Percentiles rank a stretch among this genome's conserved stretches.
phyloP scores from a whole-genome alignment of 2,329 filamentous ascomycete species.

The Sporothrix pallida region DNA sequence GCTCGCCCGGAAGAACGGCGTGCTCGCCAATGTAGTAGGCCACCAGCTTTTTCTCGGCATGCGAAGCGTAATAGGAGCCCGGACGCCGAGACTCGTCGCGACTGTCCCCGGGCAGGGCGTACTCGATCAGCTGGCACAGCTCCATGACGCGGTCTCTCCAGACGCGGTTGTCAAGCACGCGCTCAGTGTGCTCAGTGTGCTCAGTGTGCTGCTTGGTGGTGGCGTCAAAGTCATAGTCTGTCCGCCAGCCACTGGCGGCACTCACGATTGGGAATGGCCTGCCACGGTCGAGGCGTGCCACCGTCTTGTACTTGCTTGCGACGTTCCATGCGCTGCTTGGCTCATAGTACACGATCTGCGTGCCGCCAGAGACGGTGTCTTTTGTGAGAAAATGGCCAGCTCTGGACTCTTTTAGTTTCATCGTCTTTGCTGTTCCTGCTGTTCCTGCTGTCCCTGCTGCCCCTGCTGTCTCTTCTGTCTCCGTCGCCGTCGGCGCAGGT shows the following conservation, averaged over 20 bases:
- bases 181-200: neutral
- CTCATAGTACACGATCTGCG: constrained; percentile 4
- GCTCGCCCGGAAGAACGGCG: constrained; percentile 13
- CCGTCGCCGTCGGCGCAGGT: neutral
- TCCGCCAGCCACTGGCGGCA: constrained; percentile 17
- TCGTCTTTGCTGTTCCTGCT: neutral
- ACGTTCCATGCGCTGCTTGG: constrained; percentile 12
- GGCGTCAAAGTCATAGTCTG: constrained; percentile 2
- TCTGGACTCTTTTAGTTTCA: neutral
- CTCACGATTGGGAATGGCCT: constrained; percentile 9
- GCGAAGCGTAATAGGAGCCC: constrained; percentile 5
- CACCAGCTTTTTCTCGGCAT: constrained; percentile 17
- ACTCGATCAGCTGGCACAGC: constrained; percentile 17
- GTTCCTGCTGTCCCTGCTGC: neutral
- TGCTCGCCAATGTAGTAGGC: constrained; percentile 15
- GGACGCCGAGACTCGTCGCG: neutral
- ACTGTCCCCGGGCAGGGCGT: constrained; percentile 7
- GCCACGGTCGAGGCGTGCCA: constrained; percentile 15
- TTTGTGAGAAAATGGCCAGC: constrained; percentile 2
- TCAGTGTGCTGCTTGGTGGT: too few relatives aligned
- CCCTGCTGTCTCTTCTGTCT: too few relatives aligned
- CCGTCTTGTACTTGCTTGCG: neutral
- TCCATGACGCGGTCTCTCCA: constrained; percentile 15
- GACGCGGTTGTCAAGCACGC: constrained; percentile 14
- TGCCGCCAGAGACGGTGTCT: neutral